Conservation (phyloP, 345 rosid species). For the Acer negundo region DNA sequence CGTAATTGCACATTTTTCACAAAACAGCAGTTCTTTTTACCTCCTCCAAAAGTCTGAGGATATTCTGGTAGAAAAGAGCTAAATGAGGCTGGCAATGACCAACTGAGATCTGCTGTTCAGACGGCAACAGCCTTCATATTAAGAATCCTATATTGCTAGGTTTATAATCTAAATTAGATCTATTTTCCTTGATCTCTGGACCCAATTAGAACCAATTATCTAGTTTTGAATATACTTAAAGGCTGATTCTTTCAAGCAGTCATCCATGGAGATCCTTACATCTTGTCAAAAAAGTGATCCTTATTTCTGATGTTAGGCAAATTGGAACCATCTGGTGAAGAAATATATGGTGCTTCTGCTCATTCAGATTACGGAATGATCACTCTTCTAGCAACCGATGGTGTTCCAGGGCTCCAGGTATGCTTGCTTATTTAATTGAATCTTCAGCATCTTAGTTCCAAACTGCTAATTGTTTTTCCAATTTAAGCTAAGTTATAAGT, state of each 20-base stretch:
- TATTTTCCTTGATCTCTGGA: too few relatives aligned
- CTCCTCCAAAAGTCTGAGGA: not conserved
- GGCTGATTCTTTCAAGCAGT: not conserved
- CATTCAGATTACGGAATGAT: constrained; percentile 90
- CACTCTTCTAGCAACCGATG: constrained; percentile 79
- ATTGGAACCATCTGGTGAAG: constrained; percentile 38
- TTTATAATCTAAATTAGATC: constrained; percentile 1
- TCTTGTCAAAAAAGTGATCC: not conserved
- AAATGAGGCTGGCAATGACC: not conserved
- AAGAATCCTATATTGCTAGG: not conserved
- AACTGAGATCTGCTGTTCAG: not conserved
- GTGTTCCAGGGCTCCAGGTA: constrained; percentile 88
- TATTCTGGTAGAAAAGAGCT: not conserved
- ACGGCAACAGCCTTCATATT: not conserved
- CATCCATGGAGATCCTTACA: not conserved
- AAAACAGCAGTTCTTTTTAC: not conserved
- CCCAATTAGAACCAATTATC: not conserved
- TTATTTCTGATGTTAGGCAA: constrained; percentile 45
- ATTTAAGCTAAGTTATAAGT: constrained; percentile 4
- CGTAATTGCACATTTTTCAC: not conserved
- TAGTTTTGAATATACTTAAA: not conserved
- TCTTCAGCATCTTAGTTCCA: not conserved
- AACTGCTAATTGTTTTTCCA: not conserved
- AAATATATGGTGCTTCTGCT: constrained; percentile 70
- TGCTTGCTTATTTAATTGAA: constrained; percentile 10